Evolutionary conservation across 371 early-diverging fungal species (phyloP), one percentile per base, ranked within the genome.

Genomic region (Coemansia sp.): DNA sequence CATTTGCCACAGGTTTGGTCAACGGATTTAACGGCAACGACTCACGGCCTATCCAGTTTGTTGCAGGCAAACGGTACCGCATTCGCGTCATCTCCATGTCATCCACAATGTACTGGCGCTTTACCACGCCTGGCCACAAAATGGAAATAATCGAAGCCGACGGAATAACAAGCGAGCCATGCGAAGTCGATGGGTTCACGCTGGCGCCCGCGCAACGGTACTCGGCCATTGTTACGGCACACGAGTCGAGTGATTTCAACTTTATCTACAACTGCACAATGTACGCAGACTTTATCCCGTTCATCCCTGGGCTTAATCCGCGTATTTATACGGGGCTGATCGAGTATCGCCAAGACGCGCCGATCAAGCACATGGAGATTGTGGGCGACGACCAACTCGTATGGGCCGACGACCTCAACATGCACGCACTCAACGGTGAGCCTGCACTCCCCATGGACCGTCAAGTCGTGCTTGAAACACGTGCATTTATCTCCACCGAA

Each of bases 141-240:
- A 70, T 93, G 75, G 84, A 85, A 51, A 82, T 93, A 14, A 89
- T 92, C 55, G 94, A 92, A 80, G 80, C 87, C n/a, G 94, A 93
- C 62, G 94, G 94, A 60, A 71, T 86, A 26, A 84, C 86, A 33
- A 83, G 84, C 5, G 71, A 84, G 64, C 88, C 87, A 12, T 74
- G 68, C 8, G 72, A 82, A 20, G 87, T 87, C n/a, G 62, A 80
- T 25, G 84, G 77, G 50, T 68, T 90, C 25, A 84, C 81, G 48
- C 62, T 90, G 20, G 82, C 86, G 1, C 85, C 90, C 20, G 90
- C 85, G 8, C 90, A 90, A 72, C 85, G 89, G 50, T 79, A 86
- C 64, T 88, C 89, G 44, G 87, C 88, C 9, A 75, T 90, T 18
- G 88, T 90, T 25, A 86, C 85, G 5, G 91, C 92, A 33, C 87